Base-by-base conservation (phyloP, 2,329 filamentous ascomycete genomes). In the Fusarium sp. region DNA sequence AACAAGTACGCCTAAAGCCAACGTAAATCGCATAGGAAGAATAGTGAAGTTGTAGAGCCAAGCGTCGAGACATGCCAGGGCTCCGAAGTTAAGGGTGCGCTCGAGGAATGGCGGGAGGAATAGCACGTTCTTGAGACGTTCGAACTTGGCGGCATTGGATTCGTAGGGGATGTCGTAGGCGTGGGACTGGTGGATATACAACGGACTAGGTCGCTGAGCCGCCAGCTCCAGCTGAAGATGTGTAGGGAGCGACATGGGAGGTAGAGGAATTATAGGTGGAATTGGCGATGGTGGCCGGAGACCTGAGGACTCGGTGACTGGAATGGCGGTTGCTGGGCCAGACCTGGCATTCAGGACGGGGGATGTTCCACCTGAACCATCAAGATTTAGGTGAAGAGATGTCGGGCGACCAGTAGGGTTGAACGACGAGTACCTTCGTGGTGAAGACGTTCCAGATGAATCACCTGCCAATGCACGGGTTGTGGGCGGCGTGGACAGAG, bases 11-110 rank as follows among this genome's bases (percentile, higher is more conserved):
- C 88, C 88, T 1, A 95, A 73, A 1, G 96, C 95, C 59, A 94
- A 91, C 53, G 91, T 77, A 72, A 99, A 98, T 4, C 96, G 88
- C 60, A 99, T 85, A 1, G 96, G 96, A 0, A 99, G 82, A 43
- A 99, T 97, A 0, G 96, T 99, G 72, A 99, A 96, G 1, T 93
- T 96, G 79, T 97, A 96, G 2, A 99, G 86, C 94, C 95, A 99
- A 2, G 95, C 92, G 77, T 99, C 96, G 7, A 99, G 83, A 78
- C 96, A 99, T 8, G 95, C 94, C 32, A 98, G 80, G 1, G 92
- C 90, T 8, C 96, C 96, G 79, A 99, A 98, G 61, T 89, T 88
- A 7, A 99, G 85, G 1, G 94, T 91, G 44, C 91, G 87, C 79
- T 99, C 96, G 7, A 99, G 84, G 62, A 91, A 92, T 0, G 88